These are phyloP conservation scores for Fusarium burgessii DNA, from an alignment of 2,329 filamentous ascomycete genomes.

Conservation along the genomic window DNA sequence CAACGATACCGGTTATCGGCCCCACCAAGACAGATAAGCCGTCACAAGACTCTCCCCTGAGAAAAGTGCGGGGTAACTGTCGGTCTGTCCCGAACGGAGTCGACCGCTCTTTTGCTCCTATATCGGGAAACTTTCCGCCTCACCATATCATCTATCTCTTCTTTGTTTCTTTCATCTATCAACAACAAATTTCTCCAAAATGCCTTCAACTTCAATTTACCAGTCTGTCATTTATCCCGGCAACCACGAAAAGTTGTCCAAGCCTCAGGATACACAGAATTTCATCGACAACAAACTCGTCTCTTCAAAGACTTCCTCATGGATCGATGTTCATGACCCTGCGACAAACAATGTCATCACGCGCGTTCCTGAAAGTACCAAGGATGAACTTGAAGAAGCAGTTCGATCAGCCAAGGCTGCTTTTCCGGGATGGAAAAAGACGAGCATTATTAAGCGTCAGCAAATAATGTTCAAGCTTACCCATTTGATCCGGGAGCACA, in stretches of 20 bases:
- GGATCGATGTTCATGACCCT: conserved; percentile 80
- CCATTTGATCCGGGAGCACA: conserved; percentile 78
- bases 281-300: conserved; percentile 80
- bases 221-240: conserved; percentile 40
- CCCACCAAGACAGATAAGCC: conserved; percentile 21
- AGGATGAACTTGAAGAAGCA: conserved; percentile 74
- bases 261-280: conserved; percentile 70
- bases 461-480: conserved; percentile 85
- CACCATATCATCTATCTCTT: background rate
- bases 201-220: conserved; percentile 34
- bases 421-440: conserved; percentile 75
- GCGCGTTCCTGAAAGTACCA: conserved; percentile 79
- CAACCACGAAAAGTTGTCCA: conserved; percentile 41
- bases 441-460: conserved; percentile 75
- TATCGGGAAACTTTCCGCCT: conserved; percentile 31
- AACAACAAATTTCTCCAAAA: background rate
- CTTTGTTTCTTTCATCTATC: background rate
- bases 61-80: conserved; percentile 35
- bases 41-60: conserved; percentile 19
- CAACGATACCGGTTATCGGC: background rate
- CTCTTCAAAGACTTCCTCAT: conserved; percentile 70
- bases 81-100: conserved; percentile 32
- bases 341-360: conserved; percentile 85
- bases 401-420: conserved; percentile 78
- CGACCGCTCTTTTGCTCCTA: conserved; percentile 22